Percentiles rank a stretch among this genome's conserved stretches.
Conservation (phyloP, 2,329 filamentous ascomycete species). For the Alternaria solani region DNA sequence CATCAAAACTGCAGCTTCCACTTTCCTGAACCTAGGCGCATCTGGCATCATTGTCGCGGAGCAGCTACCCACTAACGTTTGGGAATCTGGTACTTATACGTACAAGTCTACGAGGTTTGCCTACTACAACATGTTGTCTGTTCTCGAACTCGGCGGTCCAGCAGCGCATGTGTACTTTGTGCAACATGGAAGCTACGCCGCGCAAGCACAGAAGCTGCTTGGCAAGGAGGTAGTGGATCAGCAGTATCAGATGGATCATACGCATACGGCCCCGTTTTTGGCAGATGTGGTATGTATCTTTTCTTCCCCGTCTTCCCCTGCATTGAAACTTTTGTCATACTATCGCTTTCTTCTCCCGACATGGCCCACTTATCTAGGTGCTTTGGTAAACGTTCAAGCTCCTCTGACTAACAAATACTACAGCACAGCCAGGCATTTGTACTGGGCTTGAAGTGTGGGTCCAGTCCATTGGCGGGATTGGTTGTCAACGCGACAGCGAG, state of each 20-base stretch:
- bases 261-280: constrained; percentile 33
- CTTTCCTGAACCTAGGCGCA: constrained; percentile 62
- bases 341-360: background rate
- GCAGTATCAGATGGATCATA: constrained; percentile 36
- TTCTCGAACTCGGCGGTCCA: constrained; percentile 54
- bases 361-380: background rate
- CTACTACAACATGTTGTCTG: constrained; percentile 54
- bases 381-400: background rate
- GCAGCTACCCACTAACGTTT: constrained; percentile 60
- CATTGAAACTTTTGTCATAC: background rate
- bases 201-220: constrained; percentile 44
- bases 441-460: constrained; percentile 32
- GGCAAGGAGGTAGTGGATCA: constrained; percentile 27
- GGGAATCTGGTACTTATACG: background rate
- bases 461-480: constrained; percentile 26
- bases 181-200: constrained; percentile 65
- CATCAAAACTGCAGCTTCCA: constrained; percentile 62
- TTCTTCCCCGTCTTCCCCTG: background rate
- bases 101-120: background rate
- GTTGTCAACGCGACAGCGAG: constrained; percentile 32
- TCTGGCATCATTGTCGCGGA: constrained; percentile 63
- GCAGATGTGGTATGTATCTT: constrained; percentile 22
- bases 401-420: background rate
- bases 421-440: constrained; percentile 28
- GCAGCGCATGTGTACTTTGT: constrained; percentile 53